Percentiles rank a stretch among this genome's conserved stretches.
phyloP scores from a whole-genome alignment of 1,284 basidiomycete genomes.

The Cronartium ribicola region DNA sequence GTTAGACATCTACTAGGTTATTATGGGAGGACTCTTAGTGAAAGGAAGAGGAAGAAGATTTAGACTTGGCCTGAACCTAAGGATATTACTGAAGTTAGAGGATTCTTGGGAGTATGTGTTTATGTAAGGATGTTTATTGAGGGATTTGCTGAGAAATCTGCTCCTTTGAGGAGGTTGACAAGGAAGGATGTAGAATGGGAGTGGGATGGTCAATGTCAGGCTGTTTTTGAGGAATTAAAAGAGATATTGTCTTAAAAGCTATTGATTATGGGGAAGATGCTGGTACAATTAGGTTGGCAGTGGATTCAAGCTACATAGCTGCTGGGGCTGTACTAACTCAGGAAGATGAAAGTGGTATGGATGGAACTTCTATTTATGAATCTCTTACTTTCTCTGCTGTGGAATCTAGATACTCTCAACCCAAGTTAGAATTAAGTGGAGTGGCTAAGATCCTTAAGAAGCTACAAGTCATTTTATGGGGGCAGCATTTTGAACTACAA shows the following conservation, averaged over 20 bases:
- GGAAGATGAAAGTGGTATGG: background rate
- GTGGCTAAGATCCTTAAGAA: constrained; percentile 2
- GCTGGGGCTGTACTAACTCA: background rate
- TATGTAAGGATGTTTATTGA: constrained; percentile 29
- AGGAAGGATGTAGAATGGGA: background rate
- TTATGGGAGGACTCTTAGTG: background rate
- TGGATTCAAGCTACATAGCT: constrained; percentile 6
- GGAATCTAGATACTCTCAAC: constrained; percentile 8
- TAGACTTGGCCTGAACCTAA: background rate
- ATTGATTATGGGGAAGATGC: background rate
- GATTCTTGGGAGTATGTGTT: constrained; percentile 17
- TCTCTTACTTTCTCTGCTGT: background rate
- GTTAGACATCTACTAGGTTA: background rate
- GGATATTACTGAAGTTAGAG: background rate
- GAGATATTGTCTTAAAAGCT: background rate
- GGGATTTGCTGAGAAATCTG: too few relatives aligned
- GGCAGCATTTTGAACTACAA: background rate
- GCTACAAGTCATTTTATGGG: constrained; percentile 9
- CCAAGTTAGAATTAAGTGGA: constrained; percentile 9
- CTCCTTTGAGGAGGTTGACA: background rate
- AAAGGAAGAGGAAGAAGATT: constrained; percentile 19
- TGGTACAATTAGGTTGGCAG: constrained; percentile 2
- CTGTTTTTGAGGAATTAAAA: background rate
- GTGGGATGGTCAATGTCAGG: background rate
- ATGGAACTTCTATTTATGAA: background rate